Evolutionary conservation across 1,284 basidiomycete species (phyloP), one percentile per base, ranked within the genome.

Genomic region (Rhodotorula sp.): DNA sequence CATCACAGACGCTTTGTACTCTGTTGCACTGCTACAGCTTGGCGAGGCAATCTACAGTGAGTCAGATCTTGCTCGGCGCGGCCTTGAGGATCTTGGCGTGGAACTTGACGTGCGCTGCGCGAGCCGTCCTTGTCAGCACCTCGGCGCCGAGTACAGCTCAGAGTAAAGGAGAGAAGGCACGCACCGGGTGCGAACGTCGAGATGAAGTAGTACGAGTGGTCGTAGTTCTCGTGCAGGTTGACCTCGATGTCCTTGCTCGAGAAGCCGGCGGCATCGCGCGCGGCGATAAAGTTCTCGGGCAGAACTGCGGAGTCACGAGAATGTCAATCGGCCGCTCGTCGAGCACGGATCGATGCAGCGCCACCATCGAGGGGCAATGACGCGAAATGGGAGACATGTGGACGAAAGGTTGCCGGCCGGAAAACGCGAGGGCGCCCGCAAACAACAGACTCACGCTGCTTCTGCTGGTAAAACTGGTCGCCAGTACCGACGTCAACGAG

Each of bases 201-300:
- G 78, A 91, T 87, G 79, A 96, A 96, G 82, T 89, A 96, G 82
- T 95, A 82, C 71, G 83, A 81, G 82, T 98, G 96, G 80, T 99
- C 95, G 80, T 97, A 98, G 16, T 89, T 57, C 5, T 91, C 90
- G 69, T 96, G 92, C 74, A 87, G 85, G 73, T 91, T 86, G 25
- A 97, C 88, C 64, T 87, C 84, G 14, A 97, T 91, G 80, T 91
- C 87, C n/a, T 87, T 84, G 74, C 90, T 87, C 62, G 88, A 87
- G 76, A 90, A 87, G 2, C 91, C 91, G 13, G 88, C 86, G 66
- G 88, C 85, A 67, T 89, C 85, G 4, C 91, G 90, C 0, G 90
- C 91, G 77, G 88, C 87, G 68, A 90, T 81, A 80, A 99, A 92
- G 79, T 91, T 89, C 80, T 97, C 92, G 0, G 96, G 96, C 58